These are phyloP conservation scores for Aspergillus oerlinghausenensis DNA, from an alignment of 2,329 filamentous ascomycete genomes.

Conservation along the genomic window DNA sequence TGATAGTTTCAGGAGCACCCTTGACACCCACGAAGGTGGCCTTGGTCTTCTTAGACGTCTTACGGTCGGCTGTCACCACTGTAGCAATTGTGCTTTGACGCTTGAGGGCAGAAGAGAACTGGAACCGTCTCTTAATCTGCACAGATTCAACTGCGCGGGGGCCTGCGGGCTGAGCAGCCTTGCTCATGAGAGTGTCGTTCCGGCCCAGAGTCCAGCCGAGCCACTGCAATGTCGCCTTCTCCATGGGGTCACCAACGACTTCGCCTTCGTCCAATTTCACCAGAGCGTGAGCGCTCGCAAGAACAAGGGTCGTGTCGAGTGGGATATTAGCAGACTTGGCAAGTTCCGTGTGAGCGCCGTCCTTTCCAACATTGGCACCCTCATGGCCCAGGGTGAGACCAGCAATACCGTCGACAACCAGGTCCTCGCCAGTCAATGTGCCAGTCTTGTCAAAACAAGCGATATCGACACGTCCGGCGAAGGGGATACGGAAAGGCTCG, in stretches of 20 bases:
- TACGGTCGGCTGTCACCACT: constrained; percentile 65
- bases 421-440: constrained; percentile 90
- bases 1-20: constrained; percentile 94
- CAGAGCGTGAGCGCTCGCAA: constrained; percentile 90
- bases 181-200: constrained; percentile 77
- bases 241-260: constrained; percentile 97
- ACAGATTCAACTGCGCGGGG: constrained; percentile 62
- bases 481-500: constrained; percentile 97
- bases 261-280: constrained; percentile 97
- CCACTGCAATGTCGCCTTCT: constrained; percentile 86
- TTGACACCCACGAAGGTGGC: constrained; percentile 94
- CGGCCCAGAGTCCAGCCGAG: constrained; percentile 90
- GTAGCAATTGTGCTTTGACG: constrained; percentile 92
- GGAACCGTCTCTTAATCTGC: constrained; percentile 93
- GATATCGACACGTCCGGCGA: constrained; percentile 88
- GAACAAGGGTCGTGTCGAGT: constrained; percentile 82
- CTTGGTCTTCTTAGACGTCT: constrained; percentile 69
- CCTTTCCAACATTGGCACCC: constrained; percentile 63
- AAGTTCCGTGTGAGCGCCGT: constrained; percentile 79
- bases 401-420: constrained; percentile 95
- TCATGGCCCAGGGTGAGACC: constrained; percentile 71
- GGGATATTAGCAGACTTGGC: constrained; percentile 65
- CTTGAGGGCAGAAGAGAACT: constrained; percentile 95
- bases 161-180: constrained; percentile 41
- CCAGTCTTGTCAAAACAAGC: constrained; percentile 99